Conservation (phyloP, 1,139 yeast genomes). For the Spencermartinsiella ligniputridi region DNA sequence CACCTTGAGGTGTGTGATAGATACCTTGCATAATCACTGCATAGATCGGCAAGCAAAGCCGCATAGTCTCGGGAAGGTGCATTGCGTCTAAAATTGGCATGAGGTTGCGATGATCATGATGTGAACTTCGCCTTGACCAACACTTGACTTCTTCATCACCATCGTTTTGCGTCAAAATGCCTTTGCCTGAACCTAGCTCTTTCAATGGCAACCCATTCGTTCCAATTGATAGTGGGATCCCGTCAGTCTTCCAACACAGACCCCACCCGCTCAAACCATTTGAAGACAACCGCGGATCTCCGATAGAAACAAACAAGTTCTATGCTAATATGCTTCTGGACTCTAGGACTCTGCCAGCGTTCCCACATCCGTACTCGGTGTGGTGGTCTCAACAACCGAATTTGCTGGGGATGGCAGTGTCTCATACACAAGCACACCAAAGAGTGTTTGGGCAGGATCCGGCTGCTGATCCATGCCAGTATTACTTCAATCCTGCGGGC, state of each 20-base stretch:
- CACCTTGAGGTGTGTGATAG: no score
- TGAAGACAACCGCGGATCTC: conserved; percentile 34
- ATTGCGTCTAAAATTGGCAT: no score
- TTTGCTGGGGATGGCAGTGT: conserved; percentile 57
- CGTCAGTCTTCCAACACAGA: conserved; percentile 43
- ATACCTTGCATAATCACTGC: no score
- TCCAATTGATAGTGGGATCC: conserved; percentile 5
- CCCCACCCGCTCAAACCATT: conserved; percentile 43
- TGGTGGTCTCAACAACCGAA: conserved; percentile 50
- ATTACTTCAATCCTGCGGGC: conserved; percentile 38
- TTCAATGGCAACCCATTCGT: conserved; percentile 1
- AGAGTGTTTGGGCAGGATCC: conserved; percentile 63
- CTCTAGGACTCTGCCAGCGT: conserved; percentile 57
- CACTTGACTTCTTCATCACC: no score
- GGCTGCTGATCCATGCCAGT: conserved; percentile 29
- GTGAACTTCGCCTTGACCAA: no score
- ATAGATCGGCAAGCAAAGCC: no score
- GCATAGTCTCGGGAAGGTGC: no score
- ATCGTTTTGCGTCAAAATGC: neutral
- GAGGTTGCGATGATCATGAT: no score
- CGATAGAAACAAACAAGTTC: conserved; percentile 78
- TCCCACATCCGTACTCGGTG: conserved; percentile 80
- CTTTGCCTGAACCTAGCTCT: neutral
- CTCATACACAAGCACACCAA: conserved; percentile 55
- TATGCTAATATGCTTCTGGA: conserved; percentile 73